These are phyloP conservation scores for Stagonosporopsis tanaceti DNA, from an alignment of 2,329 filamentous ascomycete genomes.

Conservation along the genomic window DNA sequence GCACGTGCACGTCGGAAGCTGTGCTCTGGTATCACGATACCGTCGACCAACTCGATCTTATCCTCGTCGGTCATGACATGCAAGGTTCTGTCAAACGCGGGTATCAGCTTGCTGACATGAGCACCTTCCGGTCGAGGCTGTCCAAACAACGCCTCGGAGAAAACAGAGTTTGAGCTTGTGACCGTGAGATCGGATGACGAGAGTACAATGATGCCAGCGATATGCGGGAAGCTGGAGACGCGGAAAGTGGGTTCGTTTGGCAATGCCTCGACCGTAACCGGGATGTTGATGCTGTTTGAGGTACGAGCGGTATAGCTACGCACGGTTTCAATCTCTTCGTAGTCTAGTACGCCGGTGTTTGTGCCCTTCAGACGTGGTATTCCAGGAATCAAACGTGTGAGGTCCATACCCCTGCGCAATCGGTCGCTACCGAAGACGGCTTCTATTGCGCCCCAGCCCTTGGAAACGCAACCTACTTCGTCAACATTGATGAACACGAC, in stretches of 20 bases:
- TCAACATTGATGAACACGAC: conserved; percentile 80
- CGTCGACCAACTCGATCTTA: conserved; percentile 81
- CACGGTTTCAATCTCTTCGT: conserved; percentile 73
- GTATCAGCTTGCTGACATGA: conserved; percentile 80
- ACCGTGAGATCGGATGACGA: conserved; percentile 80
- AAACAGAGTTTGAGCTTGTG: conserved; percentile 93
- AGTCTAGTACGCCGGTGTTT: conserved; percentile 77
- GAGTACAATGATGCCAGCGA: conserved; percentile 94
- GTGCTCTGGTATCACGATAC: conserved; percentile 96
- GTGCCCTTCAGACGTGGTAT: conserved; percentile 80
- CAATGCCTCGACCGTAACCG: conserved; percentile 79
- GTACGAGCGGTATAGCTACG: conserved; percentile 88
- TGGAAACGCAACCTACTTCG: conserved; percentile 76
- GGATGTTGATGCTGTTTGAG: conserved; percentile 79
- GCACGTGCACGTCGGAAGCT: conserved; percentile 91
- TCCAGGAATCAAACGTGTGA: conserved; percentile 80
- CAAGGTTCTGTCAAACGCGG: conserved; percentile 85
- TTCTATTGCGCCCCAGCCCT: conserved; percentile 76
- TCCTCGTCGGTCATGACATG: conserved; percentile 86
- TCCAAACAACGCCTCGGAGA: conserved; percentile 91
- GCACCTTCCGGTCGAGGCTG: conserved; percentile 83
- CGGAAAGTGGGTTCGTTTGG: conserved; percentile 75
- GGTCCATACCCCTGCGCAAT: conserved; percentile 72
- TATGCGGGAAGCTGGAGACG: conserved; percentile 94
- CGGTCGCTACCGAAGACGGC: conserved; percentile 84